A percentile compares a stretch with the other conserved stretches of the same genome.
Conservation (phyloP, 2,329 filamentous ascomycete genomes). For the Cordyceps sp. region DNA sequence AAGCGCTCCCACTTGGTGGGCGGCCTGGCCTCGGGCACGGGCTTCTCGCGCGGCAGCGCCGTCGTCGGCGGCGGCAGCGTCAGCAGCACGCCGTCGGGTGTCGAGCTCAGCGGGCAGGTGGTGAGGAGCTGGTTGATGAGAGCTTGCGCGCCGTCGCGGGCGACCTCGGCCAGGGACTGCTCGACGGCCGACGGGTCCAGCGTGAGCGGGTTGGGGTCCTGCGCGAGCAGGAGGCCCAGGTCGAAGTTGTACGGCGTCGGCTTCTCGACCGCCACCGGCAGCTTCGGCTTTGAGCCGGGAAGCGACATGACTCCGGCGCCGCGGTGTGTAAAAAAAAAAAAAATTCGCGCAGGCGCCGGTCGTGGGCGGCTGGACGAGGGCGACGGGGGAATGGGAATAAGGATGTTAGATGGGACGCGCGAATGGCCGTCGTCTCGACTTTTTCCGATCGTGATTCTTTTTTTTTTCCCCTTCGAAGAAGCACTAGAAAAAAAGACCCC, state of each 20-base stretch:
- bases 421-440: too few species aligned
- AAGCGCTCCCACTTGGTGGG: slow-evolving; percentile 94
- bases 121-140: slow-evolving; percentile 90
- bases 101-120: slow-evolving; percentile 64
- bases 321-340: too few species aligned
- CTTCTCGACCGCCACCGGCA: slow-evolving; percentile 55
- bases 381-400: too few species aligned
- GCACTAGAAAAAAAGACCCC: too few species aligned
- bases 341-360: too few species aligned
- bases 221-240: slow-evolving; percentile 70
- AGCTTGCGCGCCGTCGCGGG: slow-evolving; percentile 79
- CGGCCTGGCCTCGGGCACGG: slow-evolving; percentile 62
- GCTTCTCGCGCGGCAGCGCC: slow-evolving; percentile 76
- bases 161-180: slow-evolving; percentile 50
- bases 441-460: too few species aligned
- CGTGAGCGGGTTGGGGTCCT: slow-evolving; percentile 70
- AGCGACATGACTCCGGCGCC: slow-evolving; percentile 21
- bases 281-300: slow-evolving; percentile 25
- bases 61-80: slow-evolving; percentile 56
- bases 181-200: slow-evolving; percentile 19
- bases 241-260: slow-evolving; percentile 87
- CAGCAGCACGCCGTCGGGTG: slow-evolving; percentile 56
- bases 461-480: too few species aligned
- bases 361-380: too few species aligned
- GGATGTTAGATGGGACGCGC: too few species aligned